Conservation (phyloP, 352 stramenopile species). For the Saprolegnia parasitica region DNA sequence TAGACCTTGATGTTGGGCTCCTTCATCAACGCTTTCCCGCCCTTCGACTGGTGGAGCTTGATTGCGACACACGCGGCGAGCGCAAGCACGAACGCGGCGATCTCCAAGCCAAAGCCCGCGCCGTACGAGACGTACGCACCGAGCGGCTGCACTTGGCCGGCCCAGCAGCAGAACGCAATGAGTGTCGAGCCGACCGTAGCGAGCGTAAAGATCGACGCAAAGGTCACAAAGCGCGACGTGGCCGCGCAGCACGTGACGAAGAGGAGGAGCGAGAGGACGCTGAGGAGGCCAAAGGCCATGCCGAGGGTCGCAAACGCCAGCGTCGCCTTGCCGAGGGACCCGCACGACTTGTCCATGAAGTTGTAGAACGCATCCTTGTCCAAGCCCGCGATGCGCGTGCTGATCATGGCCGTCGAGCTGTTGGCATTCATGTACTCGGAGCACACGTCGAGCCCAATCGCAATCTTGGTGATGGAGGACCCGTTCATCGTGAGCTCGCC, state of each 20-base stretch:
- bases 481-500: slow-evolving; percentile 15
- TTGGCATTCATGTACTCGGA: background rate
- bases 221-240: background rate
- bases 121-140: background rate
- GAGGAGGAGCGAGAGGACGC: background rate
- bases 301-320: slow-evolving; percentile 8
- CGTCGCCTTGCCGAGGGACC: slow-evolving; percentile 11
- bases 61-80: background rate
- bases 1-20: background rate
- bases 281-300: slow-evolving; percentile 9
- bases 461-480: background rate
- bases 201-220: background rate
- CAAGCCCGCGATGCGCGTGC: background rate
- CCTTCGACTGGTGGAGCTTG: background rate
- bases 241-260: slow-evolving; percentile 17
- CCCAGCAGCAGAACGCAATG: slow-evolving; percentile 16
- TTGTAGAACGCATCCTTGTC: background rate
- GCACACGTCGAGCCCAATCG: background rate
- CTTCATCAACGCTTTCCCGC: background rate
- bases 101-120: slow-evolving; percentile 16
- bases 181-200: background rate
- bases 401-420: background rate
- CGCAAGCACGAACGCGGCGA: background rate
- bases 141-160: background rate
- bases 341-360: slow-evolving; percentile 16